Percentiles rank a stretch among this genome's conserved stretches.
Conservation (phyloP, 306 rosid genomes). For the Carpinus fangiana region DNA sequence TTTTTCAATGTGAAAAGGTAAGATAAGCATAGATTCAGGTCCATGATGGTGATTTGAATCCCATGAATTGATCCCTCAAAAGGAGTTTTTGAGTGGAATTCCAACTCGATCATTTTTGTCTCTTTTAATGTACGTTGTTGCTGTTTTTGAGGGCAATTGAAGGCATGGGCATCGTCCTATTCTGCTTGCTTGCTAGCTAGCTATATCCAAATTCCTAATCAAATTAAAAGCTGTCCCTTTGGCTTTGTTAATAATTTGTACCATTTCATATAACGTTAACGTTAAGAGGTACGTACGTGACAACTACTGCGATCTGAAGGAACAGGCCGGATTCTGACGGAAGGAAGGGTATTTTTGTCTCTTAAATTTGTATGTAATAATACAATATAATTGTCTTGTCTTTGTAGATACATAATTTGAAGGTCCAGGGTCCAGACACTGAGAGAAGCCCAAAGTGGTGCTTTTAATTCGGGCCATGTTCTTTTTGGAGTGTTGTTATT, state of each 20-base stretch:
- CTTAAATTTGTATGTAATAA: too few species aligned
- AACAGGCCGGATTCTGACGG: too few species aligned
- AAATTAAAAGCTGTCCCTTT: background rate
- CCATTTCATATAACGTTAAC: background rate
- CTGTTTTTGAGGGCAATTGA: constrained; percentile 16
- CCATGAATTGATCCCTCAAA: background rate
- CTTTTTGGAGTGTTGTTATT: too few species aligned
- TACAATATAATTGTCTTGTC: too few species aligned
- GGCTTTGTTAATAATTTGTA: background rate
- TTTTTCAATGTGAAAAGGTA: background rate
- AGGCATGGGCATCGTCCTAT: constrained; percentile 14
- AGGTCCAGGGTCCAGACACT: background rate
- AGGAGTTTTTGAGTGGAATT: constrained; percentile 49
- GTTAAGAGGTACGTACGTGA: background rate
- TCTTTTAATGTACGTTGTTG: constrained; percentile 9
- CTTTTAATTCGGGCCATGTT: background rate
- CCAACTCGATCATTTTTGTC: constrained; percentile 56
- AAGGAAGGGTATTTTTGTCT: too few species aligned
- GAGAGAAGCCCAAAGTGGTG: background rate
- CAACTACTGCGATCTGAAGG: background rate
- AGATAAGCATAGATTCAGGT: background rate
- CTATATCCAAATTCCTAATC: background rate
- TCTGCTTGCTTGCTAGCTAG: background rate
- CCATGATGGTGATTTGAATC: constrained; percentile 7
- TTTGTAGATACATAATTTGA: too few species aligned